These are phyloP conservation scores for Viola pubescens DNA, from an alignment of 441 rosid species.

Conservation along the genomic window DNA sequence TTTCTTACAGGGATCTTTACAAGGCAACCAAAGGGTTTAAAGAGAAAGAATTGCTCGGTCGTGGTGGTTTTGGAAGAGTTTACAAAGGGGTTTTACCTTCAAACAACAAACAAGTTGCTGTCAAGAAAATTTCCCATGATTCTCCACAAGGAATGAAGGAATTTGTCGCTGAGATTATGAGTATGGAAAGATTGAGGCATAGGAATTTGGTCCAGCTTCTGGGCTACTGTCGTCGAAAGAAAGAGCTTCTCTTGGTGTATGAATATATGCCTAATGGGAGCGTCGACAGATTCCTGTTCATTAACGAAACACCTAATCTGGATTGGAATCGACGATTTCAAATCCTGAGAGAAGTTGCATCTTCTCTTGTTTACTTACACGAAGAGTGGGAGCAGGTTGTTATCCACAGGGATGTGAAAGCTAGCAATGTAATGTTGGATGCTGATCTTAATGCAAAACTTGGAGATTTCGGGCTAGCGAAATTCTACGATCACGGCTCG, in stretches of 20 bases:
- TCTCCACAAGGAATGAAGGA: slow-evolving; percentile 77
- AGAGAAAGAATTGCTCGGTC: slow-evolving; percentile 50
- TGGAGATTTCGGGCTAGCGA: slow-evolving; percentile 82
- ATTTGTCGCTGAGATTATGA: slow-evolving; percentile 65
- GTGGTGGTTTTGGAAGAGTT: slow-evolving; percentile 75
- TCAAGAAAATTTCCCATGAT: slow-evolving; percentile 68
- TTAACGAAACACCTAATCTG: slow-evolving; percentile 33
- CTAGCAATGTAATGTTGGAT: slow-evolving; percentile 65
- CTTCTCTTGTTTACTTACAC: slow-evolving; percentile 63
- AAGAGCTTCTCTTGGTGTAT: slow-evolving; percentile 64
- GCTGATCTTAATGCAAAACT: slow-evolving; percentile 49
- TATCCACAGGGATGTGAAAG: slow-evolving; percentile 77
- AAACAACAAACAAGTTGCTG: slow-evolving; percentile 51
- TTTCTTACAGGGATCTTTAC: slow-evolving; percentile 52
- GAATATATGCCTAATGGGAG: slow-evolving; percentile 84
- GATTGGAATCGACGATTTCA: slow-evolving; percentile 66
- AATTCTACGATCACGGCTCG: slow-evolving; percentile 71
- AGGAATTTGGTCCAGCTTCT: slow-evolving; percentile 61
- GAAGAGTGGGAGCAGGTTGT: slow-evolving; percentile 80
- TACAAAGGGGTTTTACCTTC: slow-evolving; percentile 51
- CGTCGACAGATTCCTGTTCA: slow-evolving; percentile 54
- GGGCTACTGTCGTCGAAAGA: slow-evolving; percentile 65
- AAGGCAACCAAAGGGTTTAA: slow-evolving; percentile 56
- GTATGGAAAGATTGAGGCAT: slow-evolving; percentile 75
- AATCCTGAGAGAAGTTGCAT: slow-evolving; percentile 60